A percentile compares a stretch with the other conserved stretches of the same genome.
These are phyloP conservation scores for Hyphopichia buzzinii DNA, from an alignment of 1,139 yeast genomes.

Conservation along the genomic window DNA sequence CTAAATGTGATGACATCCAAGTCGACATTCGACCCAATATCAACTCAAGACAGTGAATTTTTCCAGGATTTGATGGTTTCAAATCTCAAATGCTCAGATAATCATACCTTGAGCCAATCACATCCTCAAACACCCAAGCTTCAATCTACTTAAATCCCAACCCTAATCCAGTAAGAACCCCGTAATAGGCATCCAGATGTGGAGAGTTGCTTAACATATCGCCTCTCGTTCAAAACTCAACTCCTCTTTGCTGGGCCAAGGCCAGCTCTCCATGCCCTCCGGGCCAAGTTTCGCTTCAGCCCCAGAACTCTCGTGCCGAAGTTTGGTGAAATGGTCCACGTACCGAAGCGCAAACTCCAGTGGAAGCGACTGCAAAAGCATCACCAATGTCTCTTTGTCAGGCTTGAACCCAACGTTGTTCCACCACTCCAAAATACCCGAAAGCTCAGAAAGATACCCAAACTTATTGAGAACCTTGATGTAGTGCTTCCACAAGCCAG, in stretches of 20 bases:
- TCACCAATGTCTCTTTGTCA: constrained; percentile 30
- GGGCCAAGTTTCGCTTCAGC: not conserved
- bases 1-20: no score
- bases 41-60: no score
- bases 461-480: constrained; percentile 49
- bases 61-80: no score
- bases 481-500: constrained; percentile 50
- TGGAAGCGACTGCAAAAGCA: constrained; percentile 40
- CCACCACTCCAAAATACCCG: constrained; percentile 58
- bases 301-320: constrained; percentile 15
- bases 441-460: constrained; percentile 48
- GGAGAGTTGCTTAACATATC: no score
- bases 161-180: no score
- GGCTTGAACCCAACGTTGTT: constrained; percentile 52
- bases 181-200: no score
- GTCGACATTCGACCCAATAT: no score
- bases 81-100: no score
- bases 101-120: no score
- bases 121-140: no score
- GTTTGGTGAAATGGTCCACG: constrained; percentile 35
- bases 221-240: no score
- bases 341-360: constrained; percentile 38
- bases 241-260: constrained; percentile 21
- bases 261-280: constrained; percentile 14
- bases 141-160: no score